Evolutionary conservation across 164 flowering plant genomes (phyloP).

Genomic region (Chimonanthus salicifolius): DNA sequence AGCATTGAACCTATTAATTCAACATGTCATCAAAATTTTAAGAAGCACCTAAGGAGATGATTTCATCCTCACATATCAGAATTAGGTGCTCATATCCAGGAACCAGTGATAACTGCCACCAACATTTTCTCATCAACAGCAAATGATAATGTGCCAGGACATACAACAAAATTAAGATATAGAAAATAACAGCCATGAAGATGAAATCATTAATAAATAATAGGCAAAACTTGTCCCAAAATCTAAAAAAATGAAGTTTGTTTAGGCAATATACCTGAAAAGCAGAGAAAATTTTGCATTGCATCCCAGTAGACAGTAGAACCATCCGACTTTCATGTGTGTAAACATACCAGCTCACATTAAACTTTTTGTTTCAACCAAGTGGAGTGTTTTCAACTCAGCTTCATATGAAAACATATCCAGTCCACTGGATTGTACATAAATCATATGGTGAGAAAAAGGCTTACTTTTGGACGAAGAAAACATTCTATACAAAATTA

Average conservation of each 20-base stretch:
- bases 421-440: conserved; percentile 61
- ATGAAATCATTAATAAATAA: neutral
- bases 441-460: conserved; percentile 8
- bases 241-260: conserved; percentile 7
- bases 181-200: too few species aligned
- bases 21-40: too few species aligned
- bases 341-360: conserved; percentile 85
- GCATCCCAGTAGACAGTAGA: conserved; percentile 97
- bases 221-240: neutral
- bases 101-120: too few species aligned
- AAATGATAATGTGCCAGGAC: too few species aligned
- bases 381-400: conserved; percentile 47
- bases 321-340: conserved; percentile 96
- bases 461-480: neutral
- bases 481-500: neutral
- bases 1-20: too few species aligned
- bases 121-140: too few species aligned
- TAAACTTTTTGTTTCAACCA: conserved; percentile 73
- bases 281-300: conserved; percentile 75
- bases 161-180: too few species aligned
- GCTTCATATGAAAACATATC: conserved; percentile 59
- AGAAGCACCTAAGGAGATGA: too few species aligned
- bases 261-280: conserved; percentile 67
- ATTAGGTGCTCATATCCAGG: too few species aligned
- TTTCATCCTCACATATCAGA: too few species aligned